Evolutionary conservation across 768 basidiomycete genomes (phyloP), one percentile per base, ranked within the genome.

Genomic region (Rhodotorula diobovata): DNA sequence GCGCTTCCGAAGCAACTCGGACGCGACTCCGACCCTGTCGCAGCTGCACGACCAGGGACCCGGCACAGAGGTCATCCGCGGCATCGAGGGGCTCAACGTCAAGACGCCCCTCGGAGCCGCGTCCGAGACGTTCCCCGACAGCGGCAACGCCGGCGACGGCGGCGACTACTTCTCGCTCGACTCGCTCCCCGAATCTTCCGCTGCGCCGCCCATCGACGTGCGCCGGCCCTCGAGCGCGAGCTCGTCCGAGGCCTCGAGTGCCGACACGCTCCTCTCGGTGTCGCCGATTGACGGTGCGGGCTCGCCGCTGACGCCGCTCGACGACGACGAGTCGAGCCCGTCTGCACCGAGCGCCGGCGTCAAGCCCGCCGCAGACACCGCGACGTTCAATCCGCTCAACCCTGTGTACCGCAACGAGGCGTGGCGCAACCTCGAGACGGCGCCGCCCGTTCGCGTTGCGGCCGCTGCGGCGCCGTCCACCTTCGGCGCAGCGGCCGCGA

Each of bases 341-440:
- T 7, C 11, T 9, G 45, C 32, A 30, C 55, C 63, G 15, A 28
- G 39, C 15, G 7, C 50, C 35, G 53, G 4, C 53, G 14, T 37
- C 34, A 43, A 43, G 41, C 41, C 41, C 6, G 41, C 41, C 18
- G 14, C 41, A 5, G 14, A 12, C 41, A 15, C 54, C 14, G 54
- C 46, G n/a, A 50, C 23, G 4, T 11, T 61, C 35, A n/a, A 11
- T 10, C 61, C 65, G 1, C 57, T 71, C 30, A 56, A 46, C 35
- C 66, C 70, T 10, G 70, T 58, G 15, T 71, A 53, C 57, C 66
- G 66, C 55, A 71, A 71, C 53, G 48, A 53, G 45, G 70, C 70
- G 20, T 71, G 70, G 70, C 54, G 65, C 23, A 59, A 14, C 37
- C 61, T 54, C 54, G 70, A 56, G 23, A 30, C 57, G 68, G 46